phyloP scores from a whole-genome alignment of 208 protist genomes.

The Trypanosoma congolense region DNA sequence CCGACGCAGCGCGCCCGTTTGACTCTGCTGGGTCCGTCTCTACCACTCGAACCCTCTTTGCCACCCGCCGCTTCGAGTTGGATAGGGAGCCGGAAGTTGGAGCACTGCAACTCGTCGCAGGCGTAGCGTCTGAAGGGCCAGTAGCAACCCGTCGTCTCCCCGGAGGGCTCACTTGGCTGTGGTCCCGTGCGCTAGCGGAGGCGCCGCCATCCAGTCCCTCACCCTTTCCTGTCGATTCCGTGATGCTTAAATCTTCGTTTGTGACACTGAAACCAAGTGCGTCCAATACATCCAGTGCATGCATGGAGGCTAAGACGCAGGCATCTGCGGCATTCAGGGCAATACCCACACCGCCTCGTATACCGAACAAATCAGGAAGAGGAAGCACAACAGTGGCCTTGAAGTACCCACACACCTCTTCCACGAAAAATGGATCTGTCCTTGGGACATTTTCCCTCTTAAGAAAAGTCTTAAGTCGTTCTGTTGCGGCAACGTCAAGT shows the following conservation, averaged over 20 bases:
- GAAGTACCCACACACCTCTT: constrained; percentile 33
- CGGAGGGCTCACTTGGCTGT: constrained; percentile 29
- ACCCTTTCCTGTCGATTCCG: constrained; percentile 9
- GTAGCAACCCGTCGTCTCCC: constrained; percentile 26
- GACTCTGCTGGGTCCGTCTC: neutral
- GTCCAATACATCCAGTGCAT: constrained; percentile 74
- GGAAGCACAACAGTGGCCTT: constrained; percentile 80
- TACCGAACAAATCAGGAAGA: constrained; percentile 52
- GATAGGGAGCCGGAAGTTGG: neutral
- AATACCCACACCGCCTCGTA: constrained; percentile 81
- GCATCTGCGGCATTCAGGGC: constrained; percentile 45
- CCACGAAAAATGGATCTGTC: constrained; percentile 60
- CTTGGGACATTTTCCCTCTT: constrained; percentile 25
- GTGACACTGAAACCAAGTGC: constrained; percentile 37
- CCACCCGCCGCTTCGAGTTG: constrained; percentile 16
- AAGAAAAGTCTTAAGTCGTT: constrained; percentile 47
- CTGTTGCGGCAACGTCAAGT: constrained; percentile 39
- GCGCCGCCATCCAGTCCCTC: constrained; percentile 1
- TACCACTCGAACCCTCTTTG: constrained; percentile 13
- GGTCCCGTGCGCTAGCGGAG: constrained; percentile 11
- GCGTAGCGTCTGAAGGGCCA: neutral
- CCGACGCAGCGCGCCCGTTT: neutral
- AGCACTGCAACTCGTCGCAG: neutral
- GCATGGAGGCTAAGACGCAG: constrained; percentile 69
- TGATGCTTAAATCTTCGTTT: neutral